phyloP scores from a whole-genome alignment of 345 rosid species.

The Cardamine occulta region DNA sequence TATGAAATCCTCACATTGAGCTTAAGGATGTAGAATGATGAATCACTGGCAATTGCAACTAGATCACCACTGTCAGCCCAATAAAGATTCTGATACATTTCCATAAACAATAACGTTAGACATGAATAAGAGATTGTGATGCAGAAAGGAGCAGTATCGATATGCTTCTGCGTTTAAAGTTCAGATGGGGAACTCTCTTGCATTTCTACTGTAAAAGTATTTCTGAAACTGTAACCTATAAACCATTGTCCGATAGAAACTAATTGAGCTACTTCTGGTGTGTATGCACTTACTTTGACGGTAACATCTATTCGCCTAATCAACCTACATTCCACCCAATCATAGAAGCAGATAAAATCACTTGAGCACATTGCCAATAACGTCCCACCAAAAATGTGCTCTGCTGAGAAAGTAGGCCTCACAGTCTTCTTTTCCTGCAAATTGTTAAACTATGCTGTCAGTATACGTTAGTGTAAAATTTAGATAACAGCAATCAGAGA shows the following conservation, averaged over 20 bases:
- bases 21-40: slow-evolving; percentile 95
- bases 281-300: slow-evolving; percentile 71
- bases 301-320: slow-evolving; percentile 92
- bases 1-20: slow-evolving; percentile 59
- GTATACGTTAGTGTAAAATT: slow-evolving; percentile 14
- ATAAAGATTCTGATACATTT: slow-evolving; percentile 71
- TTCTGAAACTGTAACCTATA: slow-evolving; percentile 3
- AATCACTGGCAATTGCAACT: slow-evolving; percentile 89
- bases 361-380: slow-evolving; percentile 95
- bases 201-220: slow-evolving; percentile 1
- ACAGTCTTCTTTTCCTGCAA: slow-evolving; percentile 88
- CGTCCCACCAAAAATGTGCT: slow-evolving; percentile 84
- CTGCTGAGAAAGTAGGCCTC: slow-evolving; percentile 89
- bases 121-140: background rate
- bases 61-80: slow-evolving; percentile 99
- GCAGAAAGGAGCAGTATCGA: slow-evolving; percentile 20
- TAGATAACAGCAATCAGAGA: slow-evolving; percentile 9
- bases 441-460: slow-evolving; percentile 33
- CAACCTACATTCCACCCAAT: slow-evolving; percentile 96
- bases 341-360: slow-evolving; percentile 96
- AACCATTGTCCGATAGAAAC: slow-evolving; percentile 5
- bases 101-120: slow-evolving; percentile 31
- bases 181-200: slow-evolving; percentile 4
- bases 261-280: slow-evolving; percentile 19
- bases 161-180: slow-evolving; percentile 16